These are phyloP conservation scores for Nothopassalora personata DNA, from an alignment of 2,329 filamentous ascomycete species.

Conservation along the genomic window DNA sequence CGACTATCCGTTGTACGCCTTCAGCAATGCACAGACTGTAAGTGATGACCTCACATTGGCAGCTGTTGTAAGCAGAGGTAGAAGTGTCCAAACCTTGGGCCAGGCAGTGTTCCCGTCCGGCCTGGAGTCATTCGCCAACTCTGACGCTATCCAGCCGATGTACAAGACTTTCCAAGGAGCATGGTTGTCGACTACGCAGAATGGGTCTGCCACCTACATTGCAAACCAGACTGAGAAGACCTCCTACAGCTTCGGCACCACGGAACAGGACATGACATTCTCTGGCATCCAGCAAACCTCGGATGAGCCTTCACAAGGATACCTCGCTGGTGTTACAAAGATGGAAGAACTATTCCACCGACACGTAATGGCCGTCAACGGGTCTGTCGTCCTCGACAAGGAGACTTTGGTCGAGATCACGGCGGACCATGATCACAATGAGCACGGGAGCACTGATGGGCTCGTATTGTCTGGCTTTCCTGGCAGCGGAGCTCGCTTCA, in stretches of 20 bases:
- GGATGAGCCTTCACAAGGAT: not conserved
- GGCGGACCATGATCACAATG: constrained; percentile 8
- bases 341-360: constrained; percentile 52
- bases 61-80: constrained; percentile 46
- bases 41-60: constrained; percentile 41
- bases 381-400: constrained; percentile 47
- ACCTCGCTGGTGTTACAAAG: constrained; percentile 16
- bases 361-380: constrained; percentile 52
- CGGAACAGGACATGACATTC: constrained; percentile 54
- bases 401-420: constrained; percentile 32
- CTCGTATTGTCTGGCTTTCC: constrained; percentile 17
- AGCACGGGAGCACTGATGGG: constrained; percentile 1
- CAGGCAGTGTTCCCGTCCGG: constrained; percentile 54
- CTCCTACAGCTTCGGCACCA: constrained; percentile 51
- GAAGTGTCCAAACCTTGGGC: constrained; percentile 44
- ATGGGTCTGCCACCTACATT: constrained; percentile 55
- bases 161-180: constrained; percentile 34
- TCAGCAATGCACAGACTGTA: constrained; percentile 45
- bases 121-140: constrained; percentile 50
- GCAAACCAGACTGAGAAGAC: constrained; percentile 42
- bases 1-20: constrained; percentile 57
- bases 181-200: constrained; percentile 48
- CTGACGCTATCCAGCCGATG: not conserved
- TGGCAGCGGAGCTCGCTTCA: constrained; percentile 13
- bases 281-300: constrained; percentile 35